A percentile compares a stretch with the other conserved stretches of the same genome.
Evolutionary conservation across 2,329 filamentous ascomycete genomes (phyloP).

Genomic region (Westerdykella ornata): DNA sequence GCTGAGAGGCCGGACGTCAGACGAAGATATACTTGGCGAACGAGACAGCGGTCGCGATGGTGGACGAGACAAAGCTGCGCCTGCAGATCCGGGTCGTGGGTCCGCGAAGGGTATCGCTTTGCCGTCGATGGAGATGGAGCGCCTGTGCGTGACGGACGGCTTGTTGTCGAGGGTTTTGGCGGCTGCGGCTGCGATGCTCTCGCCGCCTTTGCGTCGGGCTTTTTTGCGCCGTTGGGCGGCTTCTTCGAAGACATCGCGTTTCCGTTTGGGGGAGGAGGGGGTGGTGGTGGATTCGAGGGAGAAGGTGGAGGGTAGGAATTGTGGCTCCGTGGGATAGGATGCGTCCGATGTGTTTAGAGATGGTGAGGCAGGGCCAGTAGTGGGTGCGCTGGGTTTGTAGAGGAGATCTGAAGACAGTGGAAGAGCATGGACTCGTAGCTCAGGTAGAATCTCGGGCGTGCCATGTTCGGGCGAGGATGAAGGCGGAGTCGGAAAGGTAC

Average conservation of each 20-base stretch:
- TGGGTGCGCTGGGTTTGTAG: constrained; percentile 4
- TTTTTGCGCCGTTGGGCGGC: constrained; percentile 41
- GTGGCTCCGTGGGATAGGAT: constrained; percentile 21
- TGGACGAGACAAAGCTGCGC: constrained; percentile 17
- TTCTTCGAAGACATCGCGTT: constrained; percentile 44
- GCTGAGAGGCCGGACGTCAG: constrained; percentile 27
- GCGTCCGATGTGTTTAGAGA: constrained; percentile 6
- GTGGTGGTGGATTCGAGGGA: constrained; percentile 5
- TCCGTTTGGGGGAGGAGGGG: constrained; percentile 36
- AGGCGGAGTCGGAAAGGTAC: constrained; percentile 29
- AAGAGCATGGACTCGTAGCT: constrained; percentile 37
- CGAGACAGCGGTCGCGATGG: constrained; percentile 22
- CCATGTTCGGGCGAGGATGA: constrained; percentile 22
- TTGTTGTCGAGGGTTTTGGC: constrained; percentile 25
- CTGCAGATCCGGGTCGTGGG: constrained; percentile 20
- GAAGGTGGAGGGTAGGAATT: constrained; percentile 23
- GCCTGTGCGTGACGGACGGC: constrained; percentile 27
- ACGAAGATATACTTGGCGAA: constrained; percentile 27
- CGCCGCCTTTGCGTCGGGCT: constrained; percentile 39
- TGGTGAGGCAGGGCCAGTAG: constrained; percentile 9
- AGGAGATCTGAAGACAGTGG: constrained; percentile 42
- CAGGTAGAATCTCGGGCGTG: constrained; percentile 12
- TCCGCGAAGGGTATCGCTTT: constrained; percentile 18
- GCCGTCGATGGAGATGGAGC: constrained; percentile 26
- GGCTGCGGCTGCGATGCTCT: constrained; percentile 40